Evolutionary conservation across 1,284 basidiomycete species (phyloP).

Genomic region (Boletus sp.): DNA sequence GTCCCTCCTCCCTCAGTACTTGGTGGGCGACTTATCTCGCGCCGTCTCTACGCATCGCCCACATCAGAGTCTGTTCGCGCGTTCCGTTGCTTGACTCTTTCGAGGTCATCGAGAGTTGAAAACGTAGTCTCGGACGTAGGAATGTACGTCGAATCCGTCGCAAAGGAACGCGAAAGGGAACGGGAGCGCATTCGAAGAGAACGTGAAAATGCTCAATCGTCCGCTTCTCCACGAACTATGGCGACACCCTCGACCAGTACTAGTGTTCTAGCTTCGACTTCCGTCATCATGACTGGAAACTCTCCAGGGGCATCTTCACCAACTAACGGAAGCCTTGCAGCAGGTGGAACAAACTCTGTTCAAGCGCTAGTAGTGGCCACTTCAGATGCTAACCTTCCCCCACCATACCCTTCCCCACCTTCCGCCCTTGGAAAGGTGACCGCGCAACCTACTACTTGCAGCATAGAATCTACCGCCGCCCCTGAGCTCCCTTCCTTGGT

Average conservation of each 20-base stretch:
- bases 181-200: conserved; percentile 65
- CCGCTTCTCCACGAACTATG: conserved; percentile 35
- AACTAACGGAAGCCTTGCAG: conserved; percentile 21
- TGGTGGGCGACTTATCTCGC: conserved; percentile 18
- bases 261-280: conserved; percentile 15
- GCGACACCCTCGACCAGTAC: conserved; percentile 26
- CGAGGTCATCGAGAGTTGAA: conserved; percentile 27
- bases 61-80: conserved; percentile 26
- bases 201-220: conserved; percentile 47
- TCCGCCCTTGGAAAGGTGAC: conserved; percentile 35
- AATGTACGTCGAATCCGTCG: conserved; percentile 65
- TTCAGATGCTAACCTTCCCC: conserved; percentile 27
- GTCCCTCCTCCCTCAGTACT: conserved; percentile 15
- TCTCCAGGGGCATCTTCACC: conserved; percentile 19
- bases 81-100: conserved; percentile 25
- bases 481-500: conserved; percentile 8
- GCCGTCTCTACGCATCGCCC: conserved; percentile 21
- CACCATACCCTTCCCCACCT: conserved; percentile 55
- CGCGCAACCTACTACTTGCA: conserved; percentile 26
- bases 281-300: conserved; percentile 6
- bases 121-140: conserved; percentile 55
- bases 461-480: conserved; percentile 12
- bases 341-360: conserved; percentile 17
- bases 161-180: conserved; percentile 66
- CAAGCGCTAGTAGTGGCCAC: conserved; percentile 12